A percentile compares a stretch with the other conserved stretches of the same genome.
phyloP scores from a whole-genome alignment of 495 filamentous ascomycete genomes.

The Penicillium taxi region DNA sequence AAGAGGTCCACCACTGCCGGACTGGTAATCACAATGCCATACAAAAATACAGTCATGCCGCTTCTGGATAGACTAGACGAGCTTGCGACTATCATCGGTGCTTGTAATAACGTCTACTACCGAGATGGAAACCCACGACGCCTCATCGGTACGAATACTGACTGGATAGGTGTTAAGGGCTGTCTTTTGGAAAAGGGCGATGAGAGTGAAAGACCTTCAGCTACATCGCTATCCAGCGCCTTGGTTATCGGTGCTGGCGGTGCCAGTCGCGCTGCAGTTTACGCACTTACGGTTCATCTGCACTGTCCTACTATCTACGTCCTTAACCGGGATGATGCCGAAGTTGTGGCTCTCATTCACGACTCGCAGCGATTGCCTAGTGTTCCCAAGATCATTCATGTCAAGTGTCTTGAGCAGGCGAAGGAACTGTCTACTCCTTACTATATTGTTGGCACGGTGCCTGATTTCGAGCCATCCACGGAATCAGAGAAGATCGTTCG shows the following conservation, averaged over 20 bases:
- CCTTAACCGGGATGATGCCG: constrained; percentile 51
- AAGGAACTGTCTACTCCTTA: constrained; percentile 40
- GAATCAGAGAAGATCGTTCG: constrained; percentile 44
- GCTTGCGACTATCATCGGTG: constrained; percentile 49
- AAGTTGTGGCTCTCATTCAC: constrained; percentile 49
- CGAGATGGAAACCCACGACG: constrained; percentile 23
- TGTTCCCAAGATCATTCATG: constrained; percentile 37
- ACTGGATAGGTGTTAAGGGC: constrained; percentile 55
- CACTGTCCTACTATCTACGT: constrained; percentile 52
- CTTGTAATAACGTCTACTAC: constrained; percentile 61
- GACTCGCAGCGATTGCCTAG: constrained; percentile 20
- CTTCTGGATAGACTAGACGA: constrained; percentile 55
- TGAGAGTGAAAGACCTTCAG: constrained; percentile 30
- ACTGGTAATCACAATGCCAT: constrained; percentile 59
- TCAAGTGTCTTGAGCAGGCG: constrained; percentile 46
- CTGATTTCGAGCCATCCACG: constrained; percentile 51
- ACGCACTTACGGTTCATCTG: constrained; percentile 50
- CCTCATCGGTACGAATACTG: constrained; percentile 61
- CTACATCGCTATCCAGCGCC: constrained; percentile 21
- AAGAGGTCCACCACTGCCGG: constrained; percentile 41
- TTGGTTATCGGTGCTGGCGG: constrained; percentile 56
- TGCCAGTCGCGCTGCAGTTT: constrained; percentile 54
- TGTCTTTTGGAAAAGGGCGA: constrained; percentile 38
- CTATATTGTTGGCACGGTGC: constrained; percentile 53
- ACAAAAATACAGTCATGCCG: constrained; percentile 55